Base-by-base conservation (phyloP, 2,329 filamentous ascomycete genomes). In the Coniochaeta hoffmannii region DNA sequence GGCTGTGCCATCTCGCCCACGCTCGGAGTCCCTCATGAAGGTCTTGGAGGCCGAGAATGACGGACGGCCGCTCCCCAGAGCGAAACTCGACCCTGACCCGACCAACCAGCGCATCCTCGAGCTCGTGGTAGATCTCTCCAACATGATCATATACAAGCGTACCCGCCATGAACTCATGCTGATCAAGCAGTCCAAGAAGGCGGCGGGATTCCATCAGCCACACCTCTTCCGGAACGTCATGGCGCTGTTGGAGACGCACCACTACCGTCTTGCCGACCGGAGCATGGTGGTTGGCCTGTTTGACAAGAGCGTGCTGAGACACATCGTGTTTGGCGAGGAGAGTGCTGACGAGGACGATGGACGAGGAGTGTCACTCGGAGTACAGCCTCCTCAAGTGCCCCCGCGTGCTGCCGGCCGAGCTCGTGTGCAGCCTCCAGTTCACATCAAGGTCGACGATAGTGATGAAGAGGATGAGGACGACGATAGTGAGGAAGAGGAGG, bases 261-360 rank as follows among this genome's bases (percentile, higher is more conserved):
- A 95, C 67, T 97, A 94, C 71, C 83, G 91, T 22, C 79, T 99
- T 2, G 87, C 87, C 1, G 88, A 95, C 28, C 87, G 93, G 59
- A 86, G 93, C 49, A 92, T 96, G 72, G 88, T 96, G 34, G 86
- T 97, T 57, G 94, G 97, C 67, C 74, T 99, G 22, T 99, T 99
- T 65, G 93, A 97, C 65, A 94, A 93, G 71, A 86, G 83, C 57
- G 89, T 97, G 44, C 79, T 97, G 71, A 80, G 91, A 60, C 83
- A 84, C 61, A 89, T 97, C 58, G 88, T 99, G 12, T 85, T 96
- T 56, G 88, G 88, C 53, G 87, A 92, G 63, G 87, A 88, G 3
- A 69, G 67, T 35, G 65, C 66, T 10, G 70, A 72, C 15, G 87
- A 59, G 5, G 56, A 55, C 10, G 58, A 52, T 38, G 71, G 72